These are phyloP conservation scores for Craspedostauros australis DNA, from an alignment of 108 stramenopile genomes.

Conservation along the genomic window DNA sequence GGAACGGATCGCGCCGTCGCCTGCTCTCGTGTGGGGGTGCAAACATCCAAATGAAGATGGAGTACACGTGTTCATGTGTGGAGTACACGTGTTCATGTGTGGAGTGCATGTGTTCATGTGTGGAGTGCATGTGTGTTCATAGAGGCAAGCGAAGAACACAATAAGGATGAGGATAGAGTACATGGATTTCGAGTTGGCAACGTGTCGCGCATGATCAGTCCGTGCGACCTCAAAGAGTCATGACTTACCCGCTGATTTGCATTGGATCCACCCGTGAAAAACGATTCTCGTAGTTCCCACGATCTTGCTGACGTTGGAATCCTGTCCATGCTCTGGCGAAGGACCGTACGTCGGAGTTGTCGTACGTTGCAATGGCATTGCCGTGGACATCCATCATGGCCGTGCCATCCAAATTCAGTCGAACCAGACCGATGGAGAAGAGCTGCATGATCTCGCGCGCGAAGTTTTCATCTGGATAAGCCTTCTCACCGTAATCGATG, in stretches of 20 bases:
- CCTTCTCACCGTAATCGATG: slow-evolving; percentile 9
- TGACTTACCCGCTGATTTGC: no score
- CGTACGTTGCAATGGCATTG: slow-evolving; percentile 31
- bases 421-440: slow-evolving; percentile 41
- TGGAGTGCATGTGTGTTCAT: no score
- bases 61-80: no score
- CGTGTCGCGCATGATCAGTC: no score
- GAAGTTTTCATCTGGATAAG: slow-evolving; percentile 51
- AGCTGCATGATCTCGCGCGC: slow-evolving; percentile 55
- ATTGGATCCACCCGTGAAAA: slow-evolving; percentile 30
- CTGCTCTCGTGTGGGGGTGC: no score
- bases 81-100: no score
- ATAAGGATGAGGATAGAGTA: no score
- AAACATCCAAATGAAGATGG: no score
- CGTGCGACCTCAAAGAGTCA: no score
- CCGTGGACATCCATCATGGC: slow-evolving; percentile 25
- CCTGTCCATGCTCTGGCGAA: slow-evolving; percentile 53
- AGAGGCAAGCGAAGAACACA: no score
- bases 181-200: no score
- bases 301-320: slow-evolving; percentile 2
- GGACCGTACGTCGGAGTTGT: slow-evolving; percentile 29
- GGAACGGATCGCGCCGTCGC: slow-evolving; percentile 49
- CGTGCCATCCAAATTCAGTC: slow-evolving; percentile 45
- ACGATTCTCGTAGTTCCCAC: slow-evolving; percentile 36
- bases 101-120: no score